phyloP scores from a whole-genome alignment of 148 eudicot genomes.

The Camellia lanceoleosa region DNA sequence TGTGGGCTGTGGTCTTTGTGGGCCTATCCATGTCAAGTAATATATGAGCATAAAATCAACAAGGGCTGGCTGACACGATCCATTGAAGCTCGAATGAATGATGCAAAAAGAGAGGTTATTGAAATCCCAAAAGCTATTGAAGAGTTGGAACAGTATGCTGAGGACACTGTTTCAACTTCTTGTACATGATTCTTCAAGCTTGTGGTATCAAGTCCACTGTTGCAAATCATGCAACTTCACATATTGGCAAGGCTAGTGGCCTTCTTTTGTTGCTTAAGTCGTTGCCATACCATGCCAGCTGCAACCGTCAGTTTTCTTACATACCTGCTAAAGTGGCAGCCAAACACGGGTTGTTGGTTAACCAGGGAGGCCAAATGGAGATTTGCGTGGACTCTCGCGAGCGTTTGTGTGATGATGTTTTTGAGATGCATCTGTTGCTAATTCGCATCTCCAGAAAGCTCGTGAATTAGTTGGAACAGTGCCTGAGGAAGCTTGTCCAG shows the following conservation, averaged over 20 bases:
- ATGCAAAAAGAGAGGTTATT: slow-evolving; percentile 65
- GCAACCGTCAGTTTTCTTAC: slow-evolving; percentile 58
- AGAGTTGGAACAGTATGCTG: no score
- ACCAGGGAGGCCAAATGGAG: slow-evolving; percentile 44
- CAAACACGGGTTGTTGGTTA: slow-evolving; percentile 57
- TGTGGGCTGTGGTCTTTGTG: no score
- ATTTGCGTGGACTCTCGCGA: slow-evolving; percentile 58
- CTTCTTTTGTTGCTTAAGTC: slow-evolving; percentile 73
- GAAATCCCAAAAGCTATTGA: slow-evolving; percentile 31
- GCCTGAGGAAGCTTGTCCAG: slow-evolving; percentile 68
- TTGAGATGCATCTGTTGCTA: slow-evolving; percentile 89
- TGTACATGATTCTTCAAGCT: slow-evolving; percentile 76
- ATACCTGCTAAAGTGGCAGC: slow-evolving; percentile 69
- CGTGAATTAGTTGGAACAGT: slow-evolving; percentile 61
- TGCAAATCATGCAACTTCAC: slow-evolving; percentile 98
- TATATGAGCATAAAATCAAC: slow-evolving; percentile 61
- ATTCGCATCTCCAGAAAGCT: slow-evolving; percentile 79
- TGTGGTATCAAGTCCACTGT: slow-evolving; percentile 77
- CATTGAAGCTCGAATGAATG: slow-evolving; percentile 77
- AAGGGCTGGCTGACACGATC: slow-evolving; percentile 82
- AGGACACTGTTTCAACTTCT: slow-evolving; percentile 58
- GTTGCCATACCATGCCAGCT: slow-evolving; percentile 72
- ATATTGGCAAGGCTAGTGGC: slow-evolving; percentile 92
- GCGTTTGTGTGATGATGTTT: slow-evolving; percentile 62
- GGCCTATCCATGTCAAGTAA: no score